Base-by-base conservation (phyloP, 1,284 basidiomycete species). In the Ustilago lituana region DNA sequence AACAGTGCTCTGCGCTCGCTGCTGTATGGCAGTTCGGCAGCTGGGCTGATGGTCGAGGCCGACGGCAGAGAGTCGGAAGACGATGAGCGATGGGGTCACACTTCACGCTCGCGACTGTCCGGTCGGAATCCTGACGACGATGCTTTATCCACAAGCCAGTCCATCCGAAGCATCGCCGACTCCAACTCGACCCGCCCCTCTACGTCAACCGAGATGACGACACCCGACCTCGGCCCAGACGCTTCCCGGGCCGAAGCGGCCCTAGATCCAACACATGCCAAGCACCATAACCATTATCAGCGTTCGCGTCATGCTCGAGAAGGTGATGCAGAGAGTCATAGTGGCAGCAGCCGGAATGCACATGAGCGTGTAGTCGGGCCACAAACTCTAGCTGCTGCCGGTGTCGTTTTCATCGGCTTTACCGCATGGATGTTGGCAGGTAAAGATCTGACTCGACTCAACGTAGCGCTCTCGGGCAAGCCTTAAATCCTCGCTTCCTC, bases 1-100 rank as follows among this genome's bases (percentile, higher is more conserved):
- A 76, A 76, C 57, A 73, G 66, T 26, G 64, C 59, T 3, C 55
- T 76, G 15, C 60, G 74, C 12, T 45, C 68, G 5, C 43, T 76
- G 49, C 57, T 76, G 9, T 76, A 76, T 32, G 61, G 66, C 41
- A 68, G 60, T 32, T 22, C 55, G 12, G 33, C 50, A 20, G 69
- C 69, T 11, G 60, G 64, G 2, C 39, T 64, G 26, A 35, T 49
- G 24, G 41, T 61, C 8, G 62, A 62, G 12, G 32, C 43, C 9
- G 44, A 52, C 7, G 59, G 40, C 5, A 23, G 54, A 41, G 61
- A 58, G 20, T 43, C 41, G 40, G 61, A 59, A 17, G 64, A 57
- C n/a, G 57, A 61, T n/a, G 61, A 59, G 29, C 35, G 37, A 29
- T 67, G 69, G 59, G 31, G 47, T 12, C 38, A 47, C n/a, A 32